phyloP scores from a whole-genome alignment of 2,329 filamentous ascomycete species.

The Scedosporium aurantiacum region DNA sequence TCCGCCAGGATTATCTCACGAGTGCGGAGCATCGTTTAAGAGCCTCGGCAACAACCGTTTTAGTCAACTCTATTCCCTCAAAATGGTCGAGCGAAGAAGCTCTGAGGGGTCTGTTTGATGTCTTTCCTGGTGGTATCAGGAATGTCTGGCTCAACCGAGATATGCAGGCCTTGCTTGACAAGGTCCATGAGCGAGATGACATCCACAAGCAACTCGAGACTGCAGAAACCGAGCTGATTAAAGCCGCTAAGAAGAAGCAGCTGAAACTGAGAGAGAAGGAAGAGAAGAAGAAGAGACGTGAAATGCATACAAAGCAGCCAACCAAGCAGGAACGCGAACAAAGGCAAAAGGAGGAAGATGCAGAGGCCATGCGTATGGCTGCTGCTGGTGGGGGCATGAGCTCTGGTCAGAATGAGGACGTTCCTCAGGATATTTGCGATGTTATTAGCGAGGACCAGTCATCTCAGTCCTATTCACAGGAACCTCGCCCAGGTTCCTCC shows the following conservation, averaged over 20 bases:
- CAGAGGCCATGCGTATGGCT: constrained; percentile 38
- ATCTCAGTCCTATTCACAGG: background rate
- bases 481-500: constrained; percentile 10
- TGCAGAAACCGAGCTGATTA: constrained; percentile 78
- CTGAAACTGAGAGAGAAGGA: constrained; percentile 54
- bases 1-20: constrained; percentile 89
- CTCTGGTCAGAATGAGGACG: constrained; percentile 39
- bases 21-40: constrained; percentile 87
- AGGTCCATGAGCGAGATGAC: constrained; percentile 63
- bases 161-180: constrained; percentile 70
- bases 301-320: constrained; percentile 33
- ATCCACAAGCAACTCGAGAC: constrained; percentile 63
- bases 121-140: constrained; percentile 87
- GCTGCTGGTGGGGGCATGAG: constrained; percentile 36
- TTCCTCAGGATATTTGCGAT: constrained; percentile 39
- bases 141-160: constrained; percentile 97
- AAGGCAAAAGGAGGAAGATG: constrained; percentile 36
- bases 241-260: constrained; percentile 66
- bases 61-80: constrained; percentile 79
- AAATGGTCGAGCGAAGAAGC: constrained; percentile 85
- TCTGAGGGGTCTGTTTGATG: constrained; percentile 76
- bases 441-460: constrained; percentile 28
- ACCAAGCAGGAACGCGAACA: constrained; percentile 39
- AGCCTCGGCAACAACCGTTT: constrained; percentile 88
- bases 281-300: constrained; percentile 52